These are phyloP conservation scores for Alectoria sarmentosa DNA, from an alignment of 495 filamentous ascomycete genomes.

Conservation along the genomic window DNA sequence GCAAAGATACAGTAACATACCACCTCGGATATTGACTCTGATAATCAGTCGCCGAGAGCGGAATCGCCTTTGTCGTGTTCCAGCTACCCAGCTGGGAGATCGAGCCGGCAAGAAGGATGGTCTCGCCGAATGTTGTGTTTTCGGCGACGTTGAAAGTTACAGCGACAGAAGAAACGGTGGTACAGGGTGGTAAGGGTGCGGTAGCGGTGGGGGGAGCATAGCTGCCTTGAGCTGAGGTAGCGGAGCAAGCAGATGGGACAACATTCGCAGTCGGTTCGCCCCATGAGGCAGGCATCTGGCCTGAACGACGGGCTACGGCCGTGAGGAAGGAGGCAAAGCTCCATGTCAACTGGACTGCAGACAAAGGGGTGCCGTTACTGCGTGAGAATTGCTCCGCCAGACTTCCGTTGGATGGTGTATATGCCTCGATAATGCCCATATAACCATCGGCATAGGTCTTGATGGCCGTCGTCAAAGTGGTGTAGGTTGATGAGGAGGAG, in stretches of 20 bases:
- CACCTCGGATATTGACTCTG: constrained; percentile 50
- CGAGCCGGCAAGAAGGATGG: constrained; percentile 52
- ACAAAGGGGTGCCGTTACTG: constrained; percentile 43
- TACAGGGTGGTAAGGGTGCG: constrained; percentile 32
- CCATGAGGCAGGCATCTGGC: constrained; percentile 47
- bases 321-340: constrained; percentile 60
- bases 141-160: constrained; percentile 54
- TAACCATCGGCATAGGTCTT: constrained; percentile 46
- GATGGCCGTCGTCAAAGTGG: constrained; percentile 37
- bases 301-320: constrained; percentile 37
- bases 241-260: constrained; percentile 47
- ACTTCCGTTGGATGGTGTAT: constrained; percentile 45
- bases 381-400: constrained; percentile 56
- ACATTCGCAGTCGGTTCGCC: constrained; percentile 46
- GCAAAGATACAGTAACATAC: constrained; percentile 44
- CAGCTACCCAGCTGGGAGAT: constrained; percentile 50
- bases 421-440: constrained; percentile 40
- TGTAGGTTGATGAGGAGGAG: constrained; percentile 33
- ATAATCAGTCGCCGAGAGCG: constrained; percentile 48
- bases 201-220: constrained; percentile 44
- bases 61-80: constrained; percentile 43
- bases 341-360: constrained; percentile 59
- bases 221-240: constrained; percentile 47
- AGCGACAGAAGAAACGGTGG: constrained; percentile 40
- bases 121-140: constrained; percentile 50